phyloP scores from a whole-genome alignment of 768 basidiomycete genomes.

The Lactarius hatsudake region DNA sequence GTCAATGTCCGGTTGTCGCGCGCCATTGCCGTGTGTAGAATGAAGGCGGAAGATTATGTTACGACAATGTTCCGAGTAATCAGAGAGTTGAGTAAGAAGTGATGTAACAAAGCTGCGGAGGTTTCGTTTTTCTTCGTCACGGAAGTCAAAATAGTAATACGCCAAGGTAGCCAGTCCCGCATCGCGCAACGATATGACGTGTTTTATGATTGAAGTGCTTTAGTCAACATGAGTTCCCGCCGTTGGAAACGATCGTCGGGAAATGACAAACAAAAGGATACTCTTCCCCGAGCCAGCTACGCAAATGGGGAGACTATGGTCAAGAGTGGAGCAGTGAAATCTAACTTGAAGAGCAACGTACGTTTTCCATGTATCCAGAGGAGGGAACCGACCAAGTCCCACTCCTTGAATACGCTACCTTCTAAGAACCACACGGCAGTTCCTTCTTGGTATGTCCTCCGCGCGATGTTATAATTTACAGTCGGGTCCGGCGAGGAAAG shows the following conservation, averaged over 20 bases:
- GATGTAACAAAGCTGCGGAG: neutral
- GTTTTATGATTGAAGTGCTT: neutral
- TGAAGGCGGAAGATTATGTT: neutral
- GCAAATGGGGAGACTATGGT: neutral
- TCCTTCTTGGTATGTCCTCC: neutral
- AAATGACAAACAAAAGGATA: neutral
- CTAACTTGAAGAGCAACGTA: neutral
- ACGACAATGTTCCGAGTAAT: neutral
- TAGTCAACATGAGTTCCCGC: neutral
- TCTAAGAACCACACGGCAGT: neutral
- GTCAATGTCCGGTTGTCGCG: neutral
- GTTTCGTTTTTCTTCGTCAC: neutral
- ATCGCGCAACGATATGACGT: neutral
- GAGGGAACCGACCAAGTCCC: neutral
- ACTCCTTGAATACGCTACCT: neutral
- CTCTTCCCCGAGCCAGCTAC: neutral
- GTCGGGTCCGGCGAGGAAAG: neutral
- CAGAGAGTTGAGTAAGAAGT: neutral
- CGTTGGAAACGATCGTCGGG: rapidly evolving
- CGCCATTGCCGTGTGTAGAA: neutral
- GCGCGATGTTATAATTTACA: neutral
- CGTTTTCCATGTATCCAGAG: neutral
- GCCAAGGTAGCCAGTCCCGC: neutral
- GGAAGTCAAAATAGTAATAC: neutral
- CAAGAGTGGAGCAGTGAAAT: neutral